These are phyloP conservation scores for Daldinia concentrica DNA, from an alignment of 495 filamentous ascomycete species.

Conservation along the genomic window DNA sequence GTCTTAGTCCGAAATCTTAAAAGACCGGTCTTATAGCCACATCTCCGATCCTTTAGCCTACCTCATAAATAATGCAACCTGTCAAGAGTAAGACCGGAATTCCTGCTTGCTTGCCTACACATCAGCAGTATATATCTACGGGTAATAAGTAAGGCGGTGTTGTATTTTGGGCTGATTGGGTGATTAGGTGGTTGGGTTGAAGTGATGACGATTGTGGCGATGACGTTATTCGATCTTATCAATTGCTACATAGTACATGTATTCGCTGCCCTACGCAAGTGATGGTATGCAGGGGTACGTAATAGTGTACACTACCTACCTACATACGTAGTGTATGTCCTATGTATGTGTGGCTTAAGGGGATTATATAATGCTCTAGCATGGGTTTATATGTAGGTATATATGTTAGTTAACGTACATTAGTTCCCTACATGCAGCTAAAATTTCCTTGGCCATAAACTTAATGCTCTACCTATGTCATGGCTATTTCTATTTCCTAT, in stretches of 20 bases:
- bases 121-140: background rate
- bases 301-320: too few species aligned
- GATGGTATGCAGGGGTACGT: background rate
- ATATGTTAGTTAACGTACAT: background rate
- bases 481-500: background rate
- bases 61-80: background rate
- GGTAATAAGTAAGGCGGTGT: background rate
- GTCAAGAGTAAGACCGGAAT: background rate
- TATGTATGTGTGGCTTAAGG: background rate
- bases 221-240: conserved; percentile 40
- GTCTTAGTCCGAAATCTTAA: background rate
- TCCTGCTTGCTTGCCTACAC: background rate
- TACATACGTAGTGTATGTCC: background rate
- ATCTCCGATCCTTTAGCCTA: conserved; percentile 2
- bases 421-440: background rate
- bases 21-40: background rate
- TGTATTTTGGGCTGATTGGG: background rate
- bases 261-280: background rate
- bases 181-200: conserved; percentile 6
- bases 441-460: background rate
- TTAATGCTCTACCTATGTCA: background rate
- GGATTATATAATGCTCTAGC: background rate
- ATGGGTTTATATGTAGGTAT: too few species aligned
- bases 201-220: conserved; percentile 29
- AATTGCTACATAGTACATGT: background rate